Evolutionary conservation across 768 basidiomycete species (phyloP).

Genomic region (Pisolithus orientalis): DNA sequence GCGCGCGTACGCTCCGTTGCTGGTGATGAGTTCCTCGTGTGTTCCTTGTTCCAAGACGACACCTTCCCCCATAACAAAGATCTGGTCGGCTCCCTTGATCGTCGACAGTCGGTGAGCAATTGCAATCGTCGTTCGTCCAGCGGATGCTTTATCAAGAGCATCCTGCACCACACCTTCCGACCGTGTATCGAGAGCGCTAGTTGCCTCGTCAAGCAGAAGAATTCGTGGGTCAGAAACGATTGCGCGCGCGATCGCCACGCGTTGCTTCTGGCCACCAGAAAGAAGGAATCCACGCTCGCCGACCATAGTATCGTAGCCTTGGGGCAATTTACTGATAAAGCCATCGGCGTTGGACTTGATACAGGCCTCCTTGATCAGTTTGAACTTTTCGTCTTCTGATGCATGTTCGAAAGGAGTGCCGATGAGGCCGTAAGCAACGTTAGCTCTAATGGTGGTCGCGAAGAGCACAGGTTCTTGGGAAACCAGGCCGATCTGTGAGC

Average conservation of each 20-base stretch:
- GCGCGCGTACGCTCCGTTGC: conserved; percentile 61
- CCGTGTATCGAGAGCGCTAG: conserved; percentile 78
- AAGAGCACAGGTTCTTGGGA: conserved; percentile 86
- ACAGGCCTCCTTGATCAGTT: conserved; percentile 79
- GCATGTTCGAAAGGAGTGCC: conserved; percentile 62
- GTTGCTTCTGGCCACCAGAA: conserved; percentile 83
- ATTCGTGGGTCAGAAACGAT: conserved; percentile 86
- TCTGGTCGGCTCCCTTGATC: conserved; percentile 77
- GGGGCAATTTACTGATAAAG: conserved; percentile 74
- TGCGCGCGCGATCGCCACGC: conserved; percentile 84
- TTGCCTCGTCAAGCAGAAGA: conserved; percentile 82
- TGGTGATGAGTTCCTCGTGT: conserved; percentile 58
- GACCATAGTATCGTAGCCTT: conserved; percentile 83
- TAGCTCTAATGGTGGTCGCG: conserved; percentile 74
- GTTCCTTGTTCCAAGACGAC: conserved; percentile 75
- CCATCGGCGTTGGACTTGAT: conserved; percentile 86
- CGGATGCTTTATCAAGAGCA: conserved; percentile 80
- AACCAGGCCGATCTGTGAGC: conserved; percentile 82
- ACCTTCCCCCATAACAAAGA: conserved; percentile 89
- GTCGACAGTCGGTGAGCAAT: conserved; percentile 67
- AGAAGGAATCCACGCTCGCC: conserved; percentile 85
- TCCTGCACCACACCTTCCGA: conserved; percentile 87
- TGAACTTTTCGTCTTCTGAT: conserved; percentile 68
- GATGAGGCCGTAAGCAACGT: conserved; percentile 83
- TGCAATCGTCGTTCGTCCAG: conserved; percentile 40